Evolutionary conservation across 2,329 filamentous ascomycete genomes (phyloP).

Genomic region (Endocalyx cinctus): DNA sequence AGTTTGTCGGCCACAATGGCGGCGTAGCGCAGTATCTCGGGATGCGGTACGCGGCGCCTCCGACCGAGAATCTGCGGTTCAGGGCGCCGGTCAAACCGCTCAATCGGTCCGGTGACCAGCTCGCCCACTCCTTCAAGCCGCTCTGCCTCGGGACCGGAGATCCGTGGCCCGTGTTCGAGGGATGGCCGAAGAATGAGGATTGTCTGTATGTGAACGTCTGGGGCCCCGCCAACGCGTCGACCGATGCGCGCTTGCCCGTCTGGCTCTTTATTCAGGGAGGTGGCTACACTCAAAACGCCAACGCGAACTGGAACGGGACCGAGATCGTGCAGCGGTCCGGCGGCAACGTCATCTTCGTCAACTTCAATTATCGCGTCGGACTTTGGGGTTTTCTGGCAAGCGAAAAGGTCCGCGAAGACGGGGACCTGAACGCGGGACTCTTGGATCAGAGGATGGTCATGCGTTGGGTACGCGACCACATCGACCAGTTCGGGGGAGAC

Average conservation of each 20-base stretch:
- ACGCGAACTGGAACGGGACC: conserved; percentile 47
- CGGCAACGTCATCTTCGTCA: conserved; percentile 48
- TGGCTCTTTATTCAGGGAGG: conserved; percentile 47
- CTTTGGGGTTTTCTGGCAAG: conserved; percentile 59
- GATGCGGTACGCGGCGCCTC: conserved; percentile 49
- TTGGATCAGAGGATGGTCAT: conserved; percentile 59
- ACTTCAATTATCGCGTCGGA: conserved; percentile 61
- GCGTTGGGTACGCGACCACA: conserved; percentile 58
- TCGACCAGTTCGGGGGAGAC: conserved; percentile 55
- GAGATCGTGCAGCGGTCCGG: conserved; percentile 40
- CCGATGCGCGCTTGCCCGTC: conserved; percentile 42
- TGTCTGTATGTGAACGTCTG: conserved; percentile 44
- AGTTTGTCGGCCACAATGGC: conserved; percentile 22
- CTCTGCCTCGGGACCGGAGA: conserved; percentile 38
- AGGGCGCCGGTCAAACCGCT: conserved; percentile 42
- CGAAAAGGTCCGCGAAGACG: conserved; percentile 47
- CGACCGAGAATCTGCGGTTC: conserved; percentile 46
- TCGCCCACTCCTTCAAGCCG: conserved; percentile 37
- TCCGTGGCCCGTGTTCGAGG: conserved; percentile 28
- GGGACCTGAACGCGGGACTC: conserved; percentile 58
- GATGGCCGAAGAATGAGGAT: conserved; percentile 31
- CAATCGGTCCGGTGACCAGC: conserved; percentile 26
- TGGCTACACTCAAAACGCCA: conserved; percentile 43
- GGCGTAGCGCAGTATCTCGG: conserved; percentile 43
- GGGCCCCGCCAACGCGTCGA: conserved; percentile 34